phyloP scores from a whole-genome alignment of 75 land plant species.

The Cryptomeria japonica region DNA sequence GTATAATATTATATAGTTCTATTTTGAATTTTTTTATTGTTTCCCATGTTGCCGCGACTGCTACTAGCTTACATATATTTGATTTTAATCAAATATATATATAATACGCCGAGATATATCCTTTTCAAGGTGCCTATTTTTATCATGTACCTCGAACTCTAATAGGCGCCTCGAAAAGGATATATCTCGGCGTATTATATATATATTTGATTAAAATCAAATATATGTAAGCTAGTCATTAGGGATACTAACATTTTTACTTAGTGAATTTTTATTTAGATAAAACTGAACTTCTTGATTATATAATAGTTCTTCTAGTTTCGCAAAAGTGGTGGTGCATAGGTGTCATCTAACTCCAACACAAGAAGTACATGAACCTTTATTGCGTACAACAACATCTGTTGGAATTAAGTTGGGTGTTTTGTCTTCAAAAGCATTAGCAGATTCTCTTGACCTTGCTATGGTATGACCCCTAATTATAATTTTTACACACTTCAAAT shows the following conservation, averaged over 20 bases:
- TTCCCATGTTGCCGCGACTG: too few relatives aligned
- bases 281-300: neutral
- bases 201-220: too few relatives aligned
- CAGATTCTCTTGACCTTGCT: constrained; percentile 95
- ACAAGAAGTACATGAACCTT: constrained; percentile 94
- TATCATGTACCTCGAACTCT: too few relatives aligned
- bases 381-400: constrained; percentile 84
- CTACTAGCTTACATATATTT: too few relatives aligned
- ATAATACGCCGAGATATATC: too few relatives aligned
- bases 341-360: constrained; percentile 99
- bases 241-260: neutral
- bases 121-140: too few relatives aligned
- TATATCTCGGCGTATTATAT: too few relatives aligned
- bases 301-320: neutral
- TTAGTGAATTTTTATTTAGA: neutral
- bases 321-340: constrained; percentile 12
- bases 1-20: too few relatives aligned
- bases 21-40: too few relatives aligned
- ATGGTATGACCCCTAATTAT: constrained; percentile 48
- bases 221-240: too few relatives aligned
- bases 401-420: constrained; percentile 85
- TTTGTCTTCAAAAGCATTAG: constrained; percentile 90
- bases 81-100: too few relatives aligned
- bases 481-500: neutral
- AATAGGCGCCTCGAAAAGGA: too few relatives aligned